Conservation (phyloP, 1,284 basidiomycete species). For the Taiwanofungus camphoratus region DNA sequence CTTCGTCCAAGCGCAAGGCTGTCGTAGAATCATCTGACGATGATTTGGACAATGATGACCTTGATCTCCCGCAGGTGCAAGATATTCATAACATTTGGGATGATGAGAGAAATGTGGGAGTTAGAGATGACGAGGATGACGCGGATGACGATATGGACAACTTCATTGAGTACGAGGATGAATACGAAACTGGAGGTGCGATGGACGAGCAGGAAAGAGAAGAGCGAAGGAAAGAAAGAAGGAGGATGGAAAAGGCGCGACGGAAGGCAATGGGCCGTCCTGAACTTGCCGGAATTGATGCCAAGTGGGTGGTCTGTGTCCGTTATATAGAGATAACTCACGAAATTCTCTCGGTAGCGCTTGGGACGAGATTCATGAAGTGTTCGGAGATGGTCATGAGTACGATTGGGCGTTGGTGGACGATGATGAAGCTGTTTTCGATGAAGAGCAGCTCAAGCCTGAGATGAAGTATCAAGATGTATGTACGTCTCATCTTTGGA, state of each 20-base stretch:
- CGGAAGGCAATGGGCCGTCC: constrained; percentile 62
- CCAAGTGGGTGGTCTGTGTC: constrained; percentile 53
- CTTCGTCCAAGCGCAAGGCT: constrained; percentile 51
- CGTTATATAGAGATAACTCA: constrained; percentile 12
- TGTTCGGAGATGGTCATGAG: constrained; percentile 96
- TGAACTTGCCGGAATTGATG: constrained; percentile 82
- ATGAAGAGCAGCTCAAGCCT: constrained; percentile 57
- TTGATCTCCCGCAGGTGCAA: constrained; percentile 44
- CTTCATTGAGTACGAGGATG: constrained; percentile 91
- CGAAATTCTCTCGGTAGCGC: constrained; percentile 53
- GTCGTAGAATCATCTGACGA: constrained; percentile 69
- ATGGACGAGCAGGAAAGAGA: constrained; percentile 74
- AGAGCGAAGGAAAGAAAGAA: constrained; percentile 62
- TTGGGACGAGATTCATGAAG: constrained; percentile 95
- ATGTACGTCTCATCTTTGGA: constrained; percentile 27
- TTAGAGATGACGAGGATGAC: constrained; percentile 62
- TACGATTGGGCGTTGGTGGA: constrained; percentile 91
- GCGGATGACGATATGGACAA: constrained; percentile 73
- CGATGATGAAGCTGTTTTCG: constrained; percentile 61
- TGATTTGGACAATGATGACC: constrained; percentile 58
- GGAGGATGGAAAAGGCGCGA: constrained; percentile 60
- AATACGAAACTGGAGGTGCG: constrained; percentile 69
- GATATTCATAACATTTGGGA: constrained; percentile 85
- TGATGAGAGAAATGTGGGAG: constrained; percentile 57
- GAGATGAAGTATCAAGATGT: constrained; percentile 91